These are phyloP conservation scores for Quercus berberidifolia DNA, from an alignment of 306 rosid species.

Conservation along the genomic window DNA sequence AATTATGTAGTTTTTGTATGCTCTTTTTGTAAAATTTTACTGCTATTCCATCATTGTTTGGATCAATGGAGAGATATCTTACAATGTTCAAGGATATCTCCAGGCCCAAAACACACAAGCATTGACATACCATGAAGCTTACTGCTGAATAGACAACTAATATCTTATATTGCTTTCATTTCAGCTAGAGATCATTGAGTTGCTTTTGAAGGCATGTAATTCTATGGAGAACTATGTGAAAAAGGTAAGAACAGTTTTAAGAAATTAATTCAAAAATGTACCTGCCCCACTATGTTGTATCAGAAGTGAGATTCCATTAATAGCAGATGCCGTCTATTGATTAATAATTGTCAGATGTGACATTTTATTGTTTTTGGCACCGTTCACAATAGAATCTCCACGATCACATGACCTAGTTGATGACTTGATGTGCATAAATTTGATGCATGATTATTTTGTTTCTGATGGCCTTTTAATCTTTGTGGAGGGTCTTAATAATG, in stretches of 20 bases:
- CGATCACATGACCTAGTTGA: too few species aligned
- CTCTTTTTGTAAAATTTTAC: background rate
- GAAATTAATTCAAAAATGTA: background rate
- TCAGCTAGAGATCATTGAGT: conserved; percentile 70
- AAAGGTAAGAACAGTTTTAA: conserved; percentile 47
- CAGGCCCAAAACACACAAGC: background rate
- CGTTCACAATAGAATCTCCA: too few species aligned
- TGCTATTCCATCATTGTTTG: background rate
- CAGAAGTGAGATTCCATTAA: background rate
- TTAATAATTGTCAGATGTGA: too few species aligned
- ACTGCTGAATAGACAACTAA: conserved; percentile 18
- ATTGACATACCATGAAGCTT: background rate
- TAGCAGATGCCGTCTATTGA: background rate
- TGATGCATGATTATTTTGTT: background rate
- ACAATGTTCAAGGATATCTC: background rate
- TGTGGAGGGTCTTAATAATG: background rate
- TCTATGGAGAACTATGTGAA: conserved; percentile 44
- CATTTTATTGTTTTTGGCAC: too few species aligned
- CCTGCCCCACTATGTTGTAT: background rate
- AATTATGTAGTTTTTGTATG: background rate
- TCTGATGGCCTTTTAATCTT: background rate
- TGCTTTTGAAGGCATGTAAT: conserved; percentile 70
- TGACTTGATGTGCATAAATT: too few species aligned
- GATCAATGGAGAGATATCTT: background rate
- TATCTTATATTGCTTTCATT: conserved; percentile 12